Base-by-base conservation (phyloP, 495 filamentous ascomycete species). In the Cryomyces minteri region DNA sequence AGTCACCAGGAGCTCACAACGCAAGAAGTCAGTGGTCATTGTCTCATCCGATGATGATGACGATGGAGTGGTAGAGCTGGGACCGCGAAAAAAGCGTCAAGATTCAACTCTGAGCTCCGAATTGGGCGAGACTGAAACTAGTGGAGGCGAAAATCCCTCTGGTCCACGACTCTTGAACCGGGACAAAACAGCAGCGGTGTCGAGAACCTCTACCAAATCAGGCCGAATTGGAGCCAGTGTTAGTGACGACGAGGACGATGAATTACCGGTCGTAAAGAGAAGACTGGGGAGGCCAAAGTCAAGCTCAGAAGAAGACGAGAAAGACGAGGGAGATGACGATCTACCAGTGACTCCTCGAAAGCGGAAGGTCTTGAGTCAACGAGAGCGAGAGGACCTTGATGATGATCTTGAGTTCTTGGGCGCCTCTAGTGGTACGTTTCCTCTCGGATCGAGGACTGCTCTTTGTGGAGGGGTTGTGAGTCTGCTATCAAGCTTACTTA, bases 371-470 rank as follows among this genome's bases (percentile, higher is more conserved):
- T 39, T 37, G 5, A 29, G 31, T 5, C 47, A 49, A 30, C 54
- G 47, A 31, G 59, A 64, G 41, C 42, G 53, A 32, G 57, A 62
- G 18, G 60, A 63, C 29, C 46, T 63, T 12, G 47, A 53, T 11
- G 59, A 62, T 29, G 60, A 65, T 39, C 48, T 65, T 6, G 57
- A 62, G 9, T 58, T 57, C 39, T 40, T 63, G 3, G 43, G 44
- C 28, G 50, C 55, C 1, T 59, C 56, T 11, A 38, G 32, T 12
- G 43, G 33, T 30, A 25, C 18, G 18, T 25, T 25, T 2, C 18
- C 2, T 25, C 18, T 25, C 18, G 18, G 18, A 25, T 25, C 18
- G 18, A 25, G 2, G 2, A 25, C 18, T 25, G 18, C 18, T 25
- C 18, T 25, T 25, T 2, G 18, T 25, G 18, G 2, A 25, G 18